These are phyloP conservation scores for Tagetes erecta DNA, from an alignment of 129 eudicot genomes.

Conservation along the genomic window DNA sequence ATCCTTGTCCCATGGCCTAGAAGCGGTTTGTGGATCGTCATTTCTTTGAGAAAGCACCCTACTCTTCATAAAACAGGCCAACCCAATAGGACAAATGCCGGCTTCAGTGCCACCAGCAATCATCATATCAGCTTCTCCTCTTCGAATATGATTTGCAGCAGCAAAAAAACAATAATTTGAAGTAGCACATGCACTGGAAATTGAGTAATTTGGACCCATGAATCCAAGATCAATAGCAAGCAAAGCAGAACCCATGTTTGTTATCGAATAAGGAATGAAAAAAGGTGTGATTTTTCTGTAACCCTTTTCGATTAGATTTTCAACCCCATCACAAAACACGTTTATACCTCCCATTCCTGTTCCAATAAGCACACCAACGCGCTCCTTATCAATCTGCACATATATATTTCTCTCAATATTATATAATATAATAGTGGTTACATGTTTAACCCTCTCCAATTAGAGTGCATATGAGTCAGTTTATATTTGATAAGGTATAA, in stretches of 20 bases:
- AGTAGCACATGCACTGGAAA: conserved; percentile 94
- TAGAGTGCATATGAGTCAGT: too few species aligned
- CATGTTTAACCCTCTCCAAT: too few species aligned
- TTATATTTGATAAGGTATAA: neutral
- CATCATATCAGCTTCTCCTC: conserved; percentile 96
- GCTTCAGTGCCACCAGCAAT: conserved; percentile 97
- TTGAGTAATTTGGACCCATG: conserved; percentile 96
- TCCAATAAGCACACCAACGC: conserved; percentile 83
- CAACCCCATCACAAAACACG: conserved; percentile 75
- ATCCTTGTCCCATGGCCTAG: conserved; percentile 93
- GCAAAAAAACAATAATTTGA: conserved; percentile 89
- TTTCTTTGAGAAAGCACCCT: conserved; percentile 90
- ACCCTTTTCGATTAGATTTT: conserved; percentile 69
- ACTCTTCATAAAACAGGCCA: conserved; percentile 88
- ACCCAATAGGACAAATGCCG: conserved; percentile 72
- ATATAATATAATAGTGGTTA: neutral
- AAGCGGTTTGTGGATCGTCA: conserved; percentile 89
- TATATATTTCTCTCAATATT: neutral
- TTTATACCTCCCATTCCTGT: conserved; percentile 88
- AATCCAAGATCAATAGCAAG: conserved; percentile 88
- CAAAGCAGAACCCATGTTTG: conserved; percentile 92
- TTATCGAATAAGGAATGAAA: conserved; percentile 84
- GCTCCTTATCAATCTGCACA: conserved; percentile 67
- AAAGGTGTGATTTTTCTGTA: conserved; percentile 74
- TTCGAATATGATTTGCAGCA: conserved; percentile 94